phyloP scores from a whole-genome alignment of 306 rosid species.

The peach (Prunus persica) region DNA sequence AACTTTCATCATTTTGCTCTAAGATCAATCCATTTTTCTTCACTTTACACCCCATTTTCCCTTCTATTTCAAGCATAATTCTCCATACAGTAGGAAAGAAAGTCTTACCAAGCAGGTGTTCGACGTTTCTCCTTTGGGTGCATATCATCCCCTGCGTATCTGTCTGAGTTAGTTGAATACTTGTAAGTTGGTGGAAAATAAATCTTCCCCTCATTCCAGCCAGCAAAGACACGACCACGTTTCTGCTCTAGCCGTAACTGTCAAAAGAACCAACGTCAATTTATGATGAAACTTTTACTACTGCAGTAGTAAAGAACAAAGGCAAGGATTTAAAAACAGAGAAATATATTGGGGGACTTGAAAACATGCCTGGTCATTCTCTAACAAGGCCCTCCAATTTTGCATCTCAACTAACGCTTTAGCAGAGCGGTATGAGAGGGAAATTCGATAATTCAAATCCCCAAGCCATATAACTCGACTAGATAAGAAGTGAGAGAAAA shows the following conservation, averaged over 20 bases:
- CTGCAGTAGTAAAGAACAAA: neutral
- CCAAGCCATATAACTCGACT: slow-evolving; percentile 99
- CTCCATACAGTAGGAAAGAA: slow-evolving; percentile 14
- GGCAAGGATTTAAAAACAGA: slow-evolving; percentile 11
- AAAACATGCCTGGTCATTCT: slow-evolving; percentile 82
- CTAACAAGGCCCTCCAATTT: slow-evolving; percentile 97
- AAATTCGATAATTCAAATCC: slow-evolving; percentile 94
- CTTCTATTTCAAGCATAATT: slow-evolving; percentile 12
- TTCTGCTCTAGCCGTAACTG: slow-evolving; percentile 95
- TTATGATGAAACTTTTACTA: slow-evolving; percentile 11
- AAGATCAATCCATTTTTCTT: neutral
- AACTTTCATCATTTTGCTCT: neutral
- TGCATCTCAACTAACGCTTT: slow-evolving; percentile 99
- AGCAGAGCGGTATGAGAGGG: slow-evolving; percentile 88
- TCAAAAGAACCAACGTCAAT: slow-evolving; percentile 24
- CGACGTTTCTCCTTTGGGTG: slow-evolving; percentile 95
- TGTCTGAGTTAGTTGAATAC: slow-evolving; percentile 93
- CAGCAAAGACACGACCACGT: slow-evolving; percentile 74
- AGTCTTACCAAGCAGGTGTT: slow-evolving; percentile 93
- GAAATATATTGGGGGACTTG: slow-evolving; percentile 17
- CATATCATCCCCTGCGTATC: slow-evolving; percentile 94
- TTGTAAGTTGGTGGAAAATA: slow-evolving; percentile 98
- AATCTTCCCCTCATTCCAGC: slow-evolving; percentile 99
- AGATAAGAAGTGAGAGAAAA: slow-evolving; percentile 13
- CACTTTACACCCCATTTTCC: neutral